Evolutionary conservation across 768 basidiomycete genomes (phyloP).

Genomic region (Gloeophyllum trabeum): DNA sequence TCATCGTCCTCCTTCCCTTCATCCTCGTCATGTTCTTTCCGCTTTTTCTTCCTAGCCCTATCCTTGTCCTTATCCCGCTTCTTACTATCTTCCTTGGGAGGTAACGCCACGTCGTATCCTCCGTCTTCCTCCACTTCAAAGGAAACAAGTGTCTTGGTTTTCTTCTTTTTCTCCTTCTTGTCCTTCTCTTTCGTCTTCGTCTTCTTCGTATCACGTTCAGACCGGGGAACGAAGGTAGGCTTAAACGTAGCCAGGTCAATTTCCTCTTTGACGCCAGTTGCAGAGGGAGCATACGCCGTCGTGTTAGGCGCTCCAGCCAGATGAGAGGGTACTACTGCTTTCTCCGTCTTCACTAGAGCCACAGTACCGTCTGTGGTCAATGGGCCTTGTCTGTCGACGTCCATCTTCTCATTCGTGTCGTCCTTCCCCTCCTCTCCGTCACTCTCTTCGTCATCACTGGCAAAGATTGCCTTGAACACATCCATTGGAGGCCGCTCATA

Average conservation of each 20-base stretch:
- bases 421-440: constrained; percentile 49
- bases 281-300: background rate
- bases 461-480: constrained; percentile 97
- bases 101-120: constrained; percentile 17
- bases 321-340: background rate
- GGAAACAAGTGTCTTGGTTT: constrained; percentile 45
- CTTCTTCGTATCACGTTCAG: constrained; percentile 24
- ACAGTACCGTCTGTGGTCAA: constrained; percentile 1
- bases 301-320: background rate
- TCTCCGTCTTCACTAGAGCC: background rate
- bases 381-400: constrained; percentile 3
- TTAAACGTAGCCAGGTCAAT: constrained; percentile 70
- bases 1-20: constrained; percentile 31
- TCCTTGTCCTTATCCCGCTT: constrained; percentile 22
- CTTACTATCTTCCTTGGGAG: constrained; percentile 10
- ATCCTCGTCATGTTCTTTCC: constrained; percentile 19
- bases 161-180: constrained; percentile 36
- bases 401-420: constrained; percentile 17
- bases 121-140: constrained; percentile 69
- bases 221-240: constrained; percentile 76
- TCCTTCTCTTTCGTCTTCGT: constrained; percentile 38
- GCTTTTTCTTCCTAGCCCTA: constrained; percentile 26
- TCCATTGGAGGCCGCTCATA: constrained; percentile 85
- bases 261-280: constrained; percentile 6
- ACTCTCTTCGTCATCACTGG: constrained; percentile 84